A percentile compares a stretch with the other conserved stretches of the same genome.
Conservation (phyloP, 345 rosid species). For the Arabis hirsuta region DNA sequence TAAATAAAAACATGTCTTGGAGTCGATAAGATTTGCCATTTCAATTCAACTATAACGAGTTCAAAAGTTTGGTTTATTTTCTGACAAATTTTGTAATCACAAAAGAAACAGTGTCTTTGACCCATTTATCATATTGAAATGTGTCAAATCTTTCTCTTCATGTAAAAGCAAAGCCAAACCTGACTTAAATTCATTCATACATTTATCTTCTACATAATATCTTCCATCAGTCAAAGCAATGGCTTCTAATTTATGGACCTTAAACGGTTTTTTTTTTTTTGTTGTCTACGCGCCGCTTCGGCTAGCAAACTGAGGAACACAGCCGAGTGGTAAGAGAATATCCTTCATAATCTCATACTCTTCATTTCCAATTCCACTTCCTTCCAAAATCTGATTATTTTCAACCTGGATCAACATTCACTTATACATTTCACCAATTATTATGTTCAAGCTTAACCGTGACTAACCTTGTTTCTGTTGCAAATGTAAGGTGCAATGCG, state of each 20-base stretch:
- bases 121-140: slow-evolving; percentile 6
- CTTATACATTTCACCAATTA: background rate
- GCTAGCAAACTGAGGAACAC: slow-evolving; percentile 65
- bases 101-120: background rate
- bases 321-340: slow-evolving; percentile 77
- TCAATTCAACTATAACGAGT: slow-evolving; percentile 35
- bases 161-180: slow-evolving; percentile 8
- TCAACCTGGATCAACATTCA: slow-evolving; percentile 13
- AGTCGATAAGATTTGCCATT: slow-evolving; percentile 27
- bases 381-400: slow-evolving; percentile 63
- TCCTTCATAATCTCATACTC: slow-evolving; percentile 88
- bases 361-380: slow-evolving; percentile 63
- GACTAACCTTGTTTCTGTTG: slow-evolving; percentile 43
- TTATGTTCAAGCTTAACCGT: background rate
- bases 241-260: background rate
- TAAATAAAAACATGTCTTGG: background rate
- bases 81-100: background rate
- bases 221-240: slow-evolving; percentile 7
- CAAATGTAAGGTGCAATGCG: slow-evolving; percentile 57
- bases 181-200: slow-evolving; percentile 7
- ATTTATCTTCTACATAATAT: background rate
- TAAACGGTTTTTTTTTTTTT: background rate
- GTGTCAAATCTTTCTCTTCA: background rate
- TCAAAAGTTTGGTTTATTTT: background rate
- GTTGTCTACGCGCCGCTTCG: slow-evolving; percentile 59